Evolutionary conservation across 768 basidiomycete species (phyloP).

Genomic region (Cantharellus anzutake): DNA sequence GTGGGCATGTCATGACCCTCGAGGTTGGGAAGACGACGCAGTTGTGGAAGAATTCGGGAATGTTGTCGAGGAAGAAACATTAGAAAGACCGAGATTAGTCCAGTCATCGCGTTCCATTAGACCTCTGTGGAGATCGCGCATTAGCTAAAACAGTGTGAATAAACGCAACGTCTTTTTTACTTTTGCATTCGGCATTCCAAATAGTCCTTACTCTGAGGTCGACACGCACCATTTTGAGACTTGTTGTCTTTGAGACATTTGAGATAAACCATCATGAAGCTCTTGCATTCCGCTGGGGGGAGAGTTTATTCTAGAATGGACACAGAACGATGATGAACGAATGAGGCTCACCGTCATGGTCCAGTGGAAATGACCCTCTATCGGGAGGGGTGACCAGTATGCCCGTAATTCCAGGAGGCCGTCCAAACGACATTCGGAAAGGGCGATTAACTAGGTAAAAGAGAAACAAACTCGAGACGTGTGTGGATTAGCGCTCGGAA

Average conservation of each 20-base stretch:
- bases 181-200: constrained; percentile 21
- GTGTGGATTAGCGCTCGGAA: no score
- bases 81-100: constrained; percentile 18
- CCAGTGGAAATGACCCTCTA: constrained; percentile 21
- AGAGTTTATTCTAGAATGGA: neutral
- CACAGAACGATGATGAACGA: neutral
- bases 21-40: neutral
- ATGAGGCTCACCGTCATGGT: constrained; percentile 19
- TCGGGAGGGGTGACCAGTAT: constrained; percentile 20
- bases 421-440: constrained; percentile 18
- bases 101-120: constrained; percentile 20
- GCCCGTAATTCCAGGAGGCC: constrained; percentile 17
- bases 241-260: constrained; percentile 17
- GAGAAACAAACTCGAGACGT: no score
- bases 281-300: constrained; percentile 19
- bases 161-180: constrained; percentile 12
- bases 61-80: constrained; percentile 10
- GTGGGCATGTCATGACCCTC: no score
- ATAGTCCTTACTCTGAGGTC: constrained; percentile 17
- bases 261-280: constrained; percentile 18
- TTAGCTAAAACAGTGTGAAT: neutral
- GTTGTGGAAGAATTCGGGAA: neutral
- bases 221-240: constrained; percentile 17
- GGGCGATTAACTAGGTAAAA: neutral
- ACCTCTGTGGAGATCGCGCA: constrained; percentile 9